A percentile compares a stretch with the other conserved stretches of the same genome.
These are phyloP conservation scores for Lagenaria siceraria DNA, from an alignment of 306 rosid species.

Conservation along the genomic window DNA sequence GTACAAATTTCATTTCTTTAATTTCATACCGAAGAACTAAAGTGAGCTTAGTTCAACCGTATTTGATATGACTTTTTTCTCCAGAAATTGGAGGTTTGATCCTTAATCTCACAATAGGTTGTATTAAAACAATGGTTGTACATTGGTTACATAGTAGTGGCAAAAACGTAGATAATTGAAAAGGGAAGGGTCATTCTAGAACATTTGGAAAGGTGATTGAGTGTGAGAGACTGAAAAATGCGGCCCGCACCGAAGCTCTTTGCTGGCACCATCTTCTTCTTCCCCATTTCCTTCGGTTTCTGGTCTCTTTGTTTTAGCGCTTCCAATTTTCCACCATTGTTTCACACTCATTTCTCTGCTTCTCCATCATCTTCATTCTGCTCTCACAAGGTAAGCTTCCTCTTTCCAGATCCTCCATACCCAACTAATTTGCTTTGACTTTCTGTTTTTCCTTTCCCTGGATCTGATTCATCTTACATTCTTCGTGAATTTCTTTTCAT, in stretches of 20 bases:
- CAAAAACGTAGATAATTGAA: neutral
- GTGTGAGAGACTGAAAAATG: neutral
- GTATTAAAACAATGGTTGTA: no score
- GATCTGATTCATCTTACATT: neutral
- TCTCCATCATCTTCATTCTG: neutral
- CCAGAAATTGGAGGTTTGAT: no score
- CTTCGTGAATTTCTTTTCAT: neutral
- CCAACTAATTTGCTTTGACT: neutral
- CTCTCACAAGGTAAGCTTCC: neutral
- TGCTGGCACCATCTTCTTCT: neutral
- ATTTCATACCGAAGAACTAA: no score
- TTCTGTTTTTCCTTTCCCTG: neutral
- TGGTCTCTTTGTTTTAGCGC: neutral
- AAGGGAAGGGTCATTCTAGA: neutral
- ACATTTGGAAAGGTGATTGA: neutral
- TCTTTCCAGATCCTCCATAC: neutral
- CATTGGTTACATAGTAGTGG: neutral
- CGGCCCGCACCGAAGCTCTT: slow-evolving; percentile 1
- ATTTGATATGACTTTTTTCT: no score
- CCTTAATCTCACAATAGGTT: no score
- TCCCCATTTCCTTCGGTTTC: slow-evolving; percentile 1
- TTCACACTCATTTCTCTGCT: neutral
- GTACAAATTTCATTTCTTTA: neutral
- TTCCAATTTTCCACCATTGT: neutral
- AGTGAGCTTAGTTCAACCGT: no score